Base-by-base conservation (phyloP, 2,329 filamentous ascomycete species). In the Neophaeococcomyces mojaviensis region DNA sequence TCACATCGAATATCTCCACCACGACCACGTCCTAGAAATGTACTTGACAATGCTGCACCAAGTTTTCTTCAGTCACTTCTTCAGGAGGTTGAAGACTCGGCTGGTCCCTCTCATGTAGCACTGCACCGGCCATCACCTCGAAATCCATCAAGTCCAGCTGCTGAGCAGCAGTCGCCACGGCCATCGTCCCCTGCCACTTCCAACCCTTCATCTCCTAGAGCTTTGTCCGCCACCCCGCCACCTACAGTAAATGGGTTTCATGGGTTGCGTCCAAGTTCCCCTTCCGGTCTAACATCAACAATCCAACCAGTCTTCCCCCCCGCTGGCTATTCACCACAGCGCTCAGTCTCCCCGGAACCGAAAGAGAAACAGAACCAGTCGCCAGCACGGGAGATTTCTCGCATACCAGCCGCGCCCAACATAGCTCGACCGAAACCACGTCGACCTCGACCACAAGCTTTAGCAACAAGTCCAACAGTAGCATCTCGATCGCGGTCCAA, bases 11-110 rank as follows among this genome's bases (percentile, higher is more conserved):
- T 57, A 54, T 58, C 43, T 60, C 60, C 38, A n/a, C n/a, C n/a
- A 16, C 40, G 33, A 44, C 48, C 38, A 30, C 46, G 46, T 26
- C 52, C 44, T 35, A 47, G 43, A 24, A 44, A 39, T 35, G 56
- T 44, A 62, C 26, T 42, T 19, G 51, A 69, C 49, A 52, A 56
- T 32, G 74, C 71, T 22, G 78, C 76, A 6, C 86, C 88, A 6
- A 89, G 86, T 4, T 90, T 97, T 60, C 73, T 97, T 6, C 86
- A 88, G 19, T 90, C 88, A 1, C 71, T 97, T 5, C 69, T 97
- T 40, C 88, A 86, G 61, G 90, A 97, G 64, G 87, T 97, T 1
- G 88, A 94, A 59, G 74, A 69, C 32, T 71, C 67, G 54, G 63
- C 60, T 51, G 61, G 59, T 26, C 68, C 64, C 57, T 68, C 58